Evolutionary conservation across 140 eudicot genomes (phyloP), one percentile per base, ranked within the genome.

Genomic region (Senecio squalidus): DNA sequence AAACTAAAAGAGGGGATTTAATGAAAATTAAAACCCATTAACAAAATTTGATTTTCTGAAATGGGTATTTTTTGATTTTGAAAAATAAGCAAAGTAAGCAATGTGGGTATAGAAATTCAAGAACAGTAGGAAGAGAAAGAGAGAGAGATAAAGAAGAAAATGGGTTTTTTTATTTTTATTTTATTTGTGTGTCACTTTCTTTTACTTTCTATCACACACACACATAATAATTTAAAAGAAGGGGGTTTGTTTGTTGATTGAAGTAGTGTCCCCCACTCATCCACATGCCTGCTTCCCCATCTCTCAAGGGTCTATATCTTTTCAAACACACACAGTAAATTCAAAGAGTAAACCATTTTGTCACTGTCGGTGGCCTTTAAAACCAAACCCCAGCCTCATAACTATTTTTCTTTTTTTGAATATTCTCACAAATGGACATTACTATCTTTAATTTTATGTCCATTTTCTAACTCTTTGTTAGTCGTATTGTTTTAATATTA

Each of bases 231-330:
- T 64, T 74, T 65, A 36, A 45, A 55, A 45, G 25, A 29, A 54
- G 63, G 28, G 43, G 66, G 18, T 51, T 51, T 38, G 11, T 58
- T 7, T 27, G 14, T 13, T 58, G 60, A 31, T 53, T 40, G 48
- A 61, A 61, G 67, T 70, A 10, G 87, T 72, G 78, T 68, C 80
- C 82, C 90, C 82, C 79, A 75, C 76, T 20, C 58, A 68, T 74
- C 79, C 85, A 82, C 85, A 75, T 78, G 90, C 85, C 90, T 67
- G 67, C 80, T 78, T 82, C 82, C 82, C 80, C 78, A 46, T 60
- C 63, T 59, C 64, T 67, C 58, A 44, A 61, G 75, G 72, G 75
- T 66, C 78, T 56, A 55, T 39, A 60, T 62, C 80, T 26, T 57
- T 58, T 52, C 36, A 22, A 4, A 9, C 15, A 23, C 62, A 66